Evolutionary conservation across 2,329 filamentous ascomycete genomes (phyloP), one percentile per base, ranked within the genome.

Genomic region (Chrysoporthe austroafricana): DNA sequence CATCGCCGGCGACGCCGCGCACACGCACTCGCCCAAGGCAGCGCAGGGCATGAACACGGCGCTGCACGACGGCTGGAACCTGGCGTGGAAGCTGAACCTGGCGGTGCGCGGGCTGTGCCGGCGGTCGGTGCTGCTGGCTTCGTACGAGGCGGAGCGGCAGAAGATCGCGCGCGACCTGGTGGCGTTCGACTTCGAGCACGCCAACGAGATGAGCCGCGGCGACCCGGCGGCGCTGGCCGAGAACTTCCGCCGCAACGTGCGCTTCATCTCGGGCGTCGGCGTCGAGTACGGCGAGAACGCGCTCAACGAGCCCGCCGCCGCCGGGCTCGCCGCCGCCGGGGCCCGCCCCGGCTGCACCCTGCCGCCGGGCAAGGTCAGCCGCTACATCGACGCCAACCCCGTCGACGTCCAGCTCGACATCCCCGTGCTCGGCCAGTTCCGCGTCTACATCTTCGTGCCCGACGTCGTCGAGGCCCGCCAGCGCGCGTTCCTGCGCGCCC

Each of bases 201-300:
- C 85, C 58, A 85, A 85, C 72, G 82, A 85, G 73, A 85, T 87
- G 72, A 84, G 87, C 26, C 84, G 83, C 4, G 89, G 89, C 43
- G 89, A 92, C 70, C 83, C 86, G 16, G 82, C 83, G 60, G 88
- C 86, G 0, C 81, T 93, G 1, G 87, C 89, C 0, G 83, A 86
- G 70, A 92, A 92, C 76, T 92, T 93, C 75, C 82, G 85, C 58
- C 88, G 86, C 58, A 92, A 92, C 66, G 86, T 91, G 46, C 86
- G 88, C 9, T 93, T 93, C 78, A 93, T 92, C 71, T 91, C 89
- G 0, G 90, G 90, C 16, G 85, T 91, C 43, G 90, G 90, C 1
- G 90, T 89, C 3, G 87, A 88, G 67, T 70, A 70, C 43, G 66
- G 56, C 14, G 46, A 48, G 7, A 70, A 69, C 43, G 52, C 42